Base-by-base conservation (phyloP, 2,329 filamentous ascomycete genomes). In the Periglandula ipomoeae region DNA sequence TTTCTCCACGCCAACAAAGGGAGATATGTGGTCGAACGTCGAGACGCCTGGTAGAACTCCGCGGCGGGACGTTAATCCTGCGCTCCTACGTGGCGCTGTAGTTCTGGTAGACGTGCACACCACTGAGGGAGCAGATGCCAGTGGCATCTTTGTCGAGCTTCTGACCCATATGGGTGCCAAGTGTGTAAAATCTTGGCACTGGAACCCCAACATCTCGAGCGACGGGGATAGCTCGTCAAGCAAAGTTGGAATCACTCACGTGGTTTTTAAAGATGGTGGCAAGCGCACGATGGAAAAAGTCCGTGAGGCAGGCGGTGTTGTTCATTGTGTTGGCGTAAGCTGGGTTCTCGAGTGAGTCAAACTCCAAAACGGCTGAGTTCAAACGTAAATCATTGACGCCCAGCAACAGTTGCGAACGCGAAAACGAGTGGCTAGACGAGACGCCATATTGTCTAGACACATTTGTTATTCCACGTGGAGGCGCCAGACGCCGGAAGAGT, bases 271-370 rank as follows among this genome's bases (percentile, higher is more conserved):
- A 64, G 89, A 95, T 60, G 89, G 89, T 41, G 82, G 82, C 38
- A 83, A 84, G 59, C 75, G 84, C 23, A 95, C 89, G 1, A 67
- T 95, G 55, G 84, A 94, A 61, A 94, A 89, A 66, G 84, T 91
- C 6, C 75, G 81, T 50, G 78, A 84, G 57, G 82, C 79, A 35
- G 75, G 78, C 13, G 87, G 87, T 5, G 73, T 87, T 26, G 86
- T 95, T 34, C 82, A 87, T 57, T 94, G 89, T 66, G 88, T 95
- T 48, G 89, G 89, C 44, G 85, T 94, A 42, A 83, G 82, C 55
- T 95, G 89, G 88, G 85, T 93, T 48, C 75, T 95, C 53, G 88
- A 95, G 84, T 89, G 78, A 77, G 84, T 89, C n/a, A n/a, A n/a
- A n/a, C n/a, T n/a, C n/a, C n/a, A n/a, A n/a, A n/a, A n/a, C n/a